A percentile compares a stretch with the other conserved stretches of the same genome.
phyloP scores from a whole-genome alignment of 306 rosid species.

The Prunus dulcis region DNA sequence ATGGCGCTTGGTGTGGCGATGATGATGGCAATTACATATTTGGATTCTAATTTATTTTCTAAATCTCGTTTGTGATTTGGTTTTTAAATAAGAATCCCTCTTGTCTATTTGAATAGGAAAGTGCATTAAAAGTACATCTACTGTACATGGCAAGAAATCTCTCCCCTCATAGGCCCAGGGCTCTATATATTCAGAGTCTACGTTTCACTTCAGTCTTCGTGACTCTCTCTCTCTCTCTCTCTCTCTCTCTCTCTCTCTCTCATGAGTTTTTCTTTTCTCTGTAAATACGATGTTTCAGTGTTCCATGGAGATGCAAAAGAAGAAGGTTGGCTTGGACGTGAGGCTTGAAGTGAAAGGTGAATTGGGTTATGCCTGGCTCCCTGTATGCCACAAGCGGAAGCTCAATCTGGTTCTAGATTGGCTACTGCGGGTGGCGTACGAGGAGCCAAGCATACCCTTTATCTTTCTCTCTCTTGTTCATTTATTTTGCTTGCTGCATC shows the following conservation, averaged over 20 bases:
- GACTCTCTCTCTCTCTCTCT: neutral
- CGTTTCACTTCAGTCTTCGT: neutral
- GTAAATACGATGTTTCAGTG: neutral
- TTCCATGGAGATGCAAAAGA: neutral
- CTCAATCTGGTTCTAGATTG: slow-evolving; percentile 19
- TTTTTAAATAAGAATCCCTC: neutral
- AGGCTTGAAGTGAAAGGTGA: neutral
- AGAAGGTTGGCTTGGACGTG: neutral
- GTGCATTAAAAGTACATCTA: neutral
- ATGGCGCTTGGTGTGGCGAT: slow-evolving; percentile 1
- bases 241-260: neutral
- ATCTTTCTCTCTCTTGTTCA: neutral
- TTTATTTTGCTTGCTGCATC: neutral
- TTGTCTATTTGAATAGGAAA: neutral
- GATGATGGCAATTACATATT: slow-evolving; percentile 7
- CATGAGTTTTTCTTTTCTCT: neutral
- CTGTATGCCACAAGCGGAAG: slow-evolving; percentile 43
- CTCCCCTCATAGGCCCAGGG: neutral
- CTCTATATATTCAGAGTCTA: neutral
- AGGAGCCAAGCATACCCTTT: slow-evolving; percentile 42
- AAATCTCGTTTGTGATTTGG: neutral
- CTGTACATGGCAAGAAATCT: slow-evolving; percentile 11
- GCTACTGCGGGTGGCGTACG: slow-evolving; percentile 33
- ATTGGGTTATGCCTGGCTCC: slow-evolving; percentile 39
- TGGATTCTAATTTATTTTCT: neutral